A percentile compares a stretch with the other conserved stretches of the same genome.
phyloP scores from a whole-genome alignment of 192 early-diverging fungal species.

The Coemansia sp. region DNA sequence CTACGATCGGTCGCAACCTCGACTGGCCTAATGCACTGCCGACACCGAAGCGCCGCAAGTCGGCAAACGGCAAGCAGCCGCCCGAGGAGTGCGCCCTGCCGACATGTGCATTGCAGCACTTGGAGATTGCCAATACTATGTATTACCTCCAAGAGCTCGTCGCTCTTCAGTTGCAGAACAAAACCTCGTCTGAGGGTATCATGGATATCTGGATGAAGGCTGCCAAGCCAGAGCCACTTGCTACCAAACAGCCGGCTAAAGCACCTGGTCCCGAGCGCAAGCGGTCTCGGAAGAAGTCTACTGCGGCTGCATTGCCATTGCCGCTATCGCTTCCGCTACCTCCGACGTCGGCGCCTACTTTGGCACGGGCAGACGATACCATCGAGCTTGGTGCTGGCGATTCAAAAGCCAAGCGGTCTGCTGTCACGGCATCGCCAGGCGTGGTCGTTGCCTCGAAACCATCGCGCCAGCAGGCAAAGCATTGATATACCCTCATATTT shows the following conservation, averaged over 20 bases:
- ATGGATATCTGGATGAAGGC: conserved; percentile 24
- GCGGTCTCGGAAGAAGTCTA: not conserved
- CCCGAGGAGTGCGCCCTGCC: conserved; percentile 50
- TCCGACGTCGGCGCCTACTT: not conserved
- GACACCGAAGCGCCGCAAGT: conserved; percentile 35
- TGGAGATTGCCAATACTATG: conserved; percentile 44
- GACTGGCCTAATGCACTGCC: conserved; percentile 37
- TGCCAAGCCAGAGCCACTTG: conserved; percentile 7
- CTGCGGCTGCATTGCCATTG: conserved; percentile 12
- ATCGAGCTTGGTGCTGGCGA: not conserved
- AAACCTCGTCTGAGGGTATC: not conserved
- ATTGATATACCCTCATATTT: not conserved
- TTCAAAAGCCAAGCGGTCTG: not conserved
- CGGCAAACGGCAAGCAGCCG: conserved; percentile 36
- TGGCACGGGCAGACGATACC: not conserved
- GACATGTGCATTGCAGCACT: conserved; percentile 30
- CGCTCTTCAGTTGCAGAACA: conserved; percentile 14
- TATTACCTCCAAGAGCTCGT: conserved; percentile 29
- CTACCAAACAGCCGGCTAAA: not conserved
- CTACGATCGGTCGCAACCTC: conserved; percentile 42
- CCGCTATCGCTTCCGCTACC: not conserved
- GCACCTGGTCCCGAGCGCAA: not conserved
- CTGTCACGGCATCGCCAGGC: not conserved
- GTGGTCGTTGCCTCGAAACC: not conserved
- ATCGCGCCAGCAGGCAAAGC: conserved; percentile 7